Base-by-base conservation (phyloP, 2,329 filamentous ascomycete genomes). In the Rutstroemia sp. region DNA sequence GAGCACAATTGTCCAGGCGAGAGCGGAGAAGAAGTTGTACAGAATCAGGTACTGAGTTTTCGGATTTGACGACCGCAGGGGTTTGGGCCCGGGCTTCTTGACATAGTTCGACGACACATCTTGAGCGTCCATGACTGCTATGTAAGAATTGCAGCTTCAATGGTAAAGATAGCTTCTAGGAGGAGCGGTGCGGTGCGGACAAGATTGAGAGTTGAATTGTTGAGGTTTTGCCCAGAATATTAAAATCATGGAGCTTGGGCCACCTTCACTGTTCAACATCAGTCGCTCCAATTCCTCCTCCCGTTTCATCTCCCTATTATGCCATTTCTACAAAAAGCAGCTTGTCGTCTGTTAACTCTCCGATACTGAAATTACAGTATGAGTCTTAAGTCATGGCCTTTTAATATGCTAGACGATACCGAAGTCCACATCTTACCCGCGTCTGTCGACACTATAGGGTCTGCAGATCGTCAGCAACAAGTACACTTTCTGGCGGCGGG, bases 1-100 rank as follows among this genome's bases (percentile, higher is more conserved):
- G 42, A 96, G 81, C 54, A 96, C 85, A 18, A 82, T 81, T 42
- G 80, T 74, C 94, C 94, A 99, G 53, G 92, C 81, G 21, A 83
- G 70, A 59, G 90, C 82, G 53, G 86, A 95, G 62, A 86, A 69
- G 66, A 83, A 79, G 74, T 97, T 97, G 81, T 97, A 99, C 65
- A 85, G 75, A 68, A 92, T 79, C 54, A 97, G 83, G 75, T 96
- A 96, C 68, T 74, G 75, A 56, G 75, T 79, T 71, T 82, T 85
- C 60, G 77, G 66, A 59, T 74, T 73, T 53, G 74, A 75, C 37
- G 67, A 69, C 21, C 54, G 64, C 7, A 68, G 61, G 7, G 66
- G 63, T 55, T 68, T 68, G 2, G 63, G 61, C 10, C 58, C 61
- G 18, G 61, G 62, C 37, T 61, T 65, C 34, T 53, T 55, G 44